Evolutionary conservation across 2,329 filamentous ascomycete species (phyloP).

Genomic region (Xylariaceae sp.): DNA sequence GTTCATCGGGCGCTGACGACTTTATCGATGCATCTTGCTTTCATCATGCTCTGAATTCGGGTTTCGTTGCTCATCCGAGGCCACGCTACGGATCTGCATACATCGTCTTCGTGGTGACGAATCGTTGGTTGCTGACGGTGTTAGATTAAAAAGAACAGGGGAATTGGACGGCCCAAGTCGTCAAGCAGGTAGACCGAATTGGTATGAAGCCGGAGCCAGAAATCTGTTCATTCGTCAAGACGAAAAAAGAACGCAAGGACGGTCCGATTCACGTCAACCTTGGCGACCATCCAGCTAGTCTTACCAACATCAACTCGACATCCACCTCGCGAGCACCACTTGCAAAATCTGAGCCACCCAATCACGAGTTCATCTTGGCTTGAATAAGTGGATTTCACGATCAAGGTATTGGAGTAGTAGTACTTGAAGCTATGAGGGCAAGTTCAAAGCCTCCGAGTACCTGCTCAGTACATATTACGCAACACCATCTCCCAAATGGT

Average conservation of each 20-base stretch:
- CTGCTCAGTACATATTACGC: background rate
- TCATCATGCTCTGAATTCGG: no score
- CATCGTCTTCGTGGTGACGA: background rate
- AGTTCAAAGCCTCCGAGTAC: no score
- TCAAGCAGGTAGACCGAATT: background rate
- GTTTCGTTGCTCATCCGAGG: no score
- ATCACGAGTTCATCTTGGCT: background rate
- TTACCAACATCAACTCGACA: background rate
- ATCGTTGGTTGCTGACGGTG: background rate
- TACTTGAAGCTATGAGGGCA: background rate
- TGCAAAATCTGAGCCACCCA: background rate
- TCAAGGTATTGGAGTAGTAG: background rate
- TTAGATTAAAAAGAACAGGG: background rate
- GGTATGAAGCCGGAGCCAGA: background rate
- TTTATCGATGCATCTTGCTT: background rate
- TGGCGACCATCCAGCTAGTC: background rate
- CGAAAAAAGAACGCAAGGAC: background rate
- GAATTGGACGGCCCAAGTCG: background rate
- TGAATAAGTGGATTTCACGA: background rate
- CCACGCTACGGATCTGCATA: background rate
- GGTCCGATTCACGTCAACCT: background rate
- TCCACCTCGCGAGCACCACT: background rate
- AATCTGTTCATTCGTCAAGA: background rate
- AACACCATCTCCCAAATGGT: background rate
- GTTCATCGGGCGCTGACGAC: background rate